Percentiles rank a stretch among this genome's conserved stretches.
These are phyloP conservation scores for Monilinia fructicola DNA, from an alignment of 2,329 filamentous ascomycete species.

Conservation along the genomic window DNA sequence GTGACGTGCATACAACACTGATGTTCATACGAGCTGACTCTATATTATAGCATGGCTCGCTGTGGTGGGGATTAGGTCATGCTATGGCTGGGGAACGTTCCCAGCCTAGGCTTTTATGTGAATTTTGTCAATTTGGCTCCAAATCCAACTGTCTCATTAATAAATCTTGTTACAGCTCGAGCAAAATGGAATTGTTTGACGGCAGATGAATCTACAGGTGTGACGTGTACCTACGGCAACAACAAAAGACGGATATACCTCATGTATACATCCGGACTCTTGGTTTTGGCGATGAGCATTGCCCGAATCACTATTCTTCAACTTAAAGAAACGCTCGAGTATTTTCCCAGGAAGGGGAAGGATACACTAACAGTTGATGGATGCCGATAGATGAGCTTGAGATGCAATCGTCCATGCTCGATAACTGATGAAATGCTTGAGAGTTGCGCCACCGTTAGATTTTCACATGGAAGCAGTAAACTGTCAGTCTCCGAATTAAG, in stretches of 20 bases:
- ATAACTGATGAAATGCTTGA: constrained; percentile 51
- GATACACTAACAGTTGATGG: constrained; percentile 52
- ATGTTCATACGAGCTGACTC: constrained; percentile 17
- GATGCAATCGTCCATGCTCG: constrained; percentile 53
- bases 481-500: constrained; percentile 42
- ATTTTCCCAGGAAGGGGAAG: constrained; percentile 52
- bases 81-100: constrained; percentile 34
- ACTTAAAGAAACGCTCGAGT: constrained; percentile 57
- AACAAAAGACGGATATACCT: constrained; percentile 60
- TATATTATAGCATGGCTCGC: constrained; percentile 51
- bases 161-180: constrained; percentile 35
- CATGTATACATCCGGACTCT: constrained; percentile 52
- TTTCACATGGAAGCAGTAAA: constrained; percentile 38
- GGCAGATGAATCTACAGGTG: not conserved
- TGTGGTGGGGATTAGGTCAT: constrained; percentile 50
- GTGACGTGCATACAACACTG: not conserved
- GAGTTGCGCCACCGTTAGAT: constrained; percentile 45
- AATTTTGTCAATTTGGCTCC: constrained; percentile 18
- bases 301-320: constrained; percentile 54
- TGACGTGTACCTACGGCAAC: constrained; percentile 49
- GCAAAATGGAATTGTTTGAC: constrained; percentile 48
- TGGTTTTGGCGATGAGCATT: constrained; percentile 55
- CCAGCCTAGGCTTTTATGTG: constrained; percentile 37
- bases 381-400: constrained; percentile 50
- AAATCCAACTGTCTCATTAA: not conserved